These are phyloP conservation scores for Ceratocystis colombiana DNA, from an alignment of 2,329 filamentous ascomycete species.

Conservation along the genomic window DNA sequence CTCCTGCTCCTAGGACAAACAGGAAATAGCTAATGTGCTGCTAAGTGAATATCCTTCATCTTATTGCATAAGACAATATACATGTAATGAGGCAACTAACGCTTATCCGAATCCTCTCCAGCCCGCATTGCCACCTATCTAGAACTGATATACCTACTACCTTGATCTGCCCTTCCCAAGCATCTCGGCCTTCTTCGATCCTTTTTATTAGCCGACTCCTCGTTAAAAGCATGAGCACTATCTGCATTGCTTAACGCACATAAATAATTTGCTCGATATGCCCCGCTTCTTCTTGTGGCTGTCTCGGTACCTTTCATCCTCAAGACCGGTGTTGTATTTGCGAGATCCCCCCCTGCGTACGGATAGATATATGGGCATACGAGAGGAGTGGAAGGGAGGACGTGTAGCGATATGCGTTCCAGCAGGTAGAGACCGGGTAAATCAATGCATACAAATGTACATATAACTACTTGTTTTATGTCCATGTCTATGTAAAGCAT, in stretches of 20 bases:
- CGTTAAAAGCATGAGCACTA: not conserved
- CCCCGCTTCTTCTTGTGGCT: not conserved
- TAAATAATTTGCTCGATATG: not conserved
- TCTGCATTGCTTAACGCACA: not conserved
- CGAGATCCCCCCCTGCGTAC: too few relatives aligned
- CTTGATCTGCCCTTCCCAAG: not conserved
- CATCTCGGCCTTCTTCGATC: not conserved
- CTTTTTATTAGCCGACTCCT: not conserved
- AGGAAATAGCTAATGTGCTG: too few relatives aligned
- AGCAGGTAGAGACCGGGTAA: too few relatives aligned
- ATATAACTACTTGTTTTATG: not conserved
- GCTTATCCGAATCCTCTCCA: not conserved
- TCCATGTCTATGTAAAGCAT: not conserved
- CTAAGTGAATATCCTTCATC: not conserved
- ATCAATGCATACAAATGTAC: not conserved
- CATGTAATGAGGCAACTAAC: not conserved
- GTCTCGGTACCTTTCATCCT: too few relatives aligned
- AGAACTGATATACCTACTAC: not conserved
- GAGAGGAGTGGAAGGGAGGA: too few relatives aligned
- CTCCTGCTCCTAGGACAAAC: too few relatives aligned
- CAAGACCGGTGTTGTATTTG: too few relatives aligned
- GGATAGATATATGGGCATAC: too few relatives aligned
- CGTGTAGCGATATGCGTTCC: too few relatives aligned
- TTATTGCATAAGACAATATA: not conserved
- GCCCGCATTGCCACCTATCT: not conserved